Evolutionary conservation across 805 yeast species (phyloP).

Genomic region (Grigorovia humatica): DNA sequence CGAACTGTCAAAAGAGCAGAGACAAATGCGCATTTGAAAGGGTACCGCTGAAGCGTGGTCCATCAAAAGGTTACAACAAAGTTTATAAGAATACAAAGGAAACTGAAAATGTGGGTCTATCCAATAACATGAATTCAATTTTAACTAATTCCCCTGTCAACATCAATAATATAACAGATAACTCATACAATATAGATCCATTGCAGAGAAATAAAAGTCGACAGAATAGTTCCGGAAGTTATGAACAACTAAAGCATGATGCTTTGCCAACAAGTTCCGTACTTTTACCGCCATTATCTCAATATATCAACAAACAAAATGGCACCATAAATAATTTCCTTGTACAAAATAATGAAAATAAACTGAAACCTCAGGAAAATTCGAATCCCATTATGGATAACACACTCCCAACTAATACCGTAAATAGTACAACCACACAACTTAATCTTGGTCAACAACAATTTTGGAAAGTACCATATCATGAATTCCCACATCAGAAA

Average conservation of each 20-base stretch:
- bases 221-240: neutral
- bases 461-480: conserved; percentile 30
- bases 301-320: conserved; percentile 10
- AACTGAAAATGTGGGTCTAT: neutral
- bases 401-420: neutral
- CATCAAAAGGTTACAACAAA: conserved; percentile 58
- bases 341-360: neutral
- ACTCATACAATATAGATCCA: neutral
- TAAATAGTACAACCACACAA: neutral
- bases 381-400: neutral
- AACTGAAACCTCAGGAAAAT: neutral
- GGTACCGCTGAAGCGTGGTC: conserved; percentile 69
- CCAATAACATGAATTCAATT: neutral
- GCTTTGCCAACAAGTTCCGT: conserved; percentile 7
- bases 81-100: neutral
- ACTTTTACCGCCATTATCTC: conserved; percentile 26
- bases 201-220: neutral
- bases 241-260: neutral
- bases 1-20: conserved; percentile 49
- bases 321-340: conserved; percentile 5
- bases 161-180: neutral
- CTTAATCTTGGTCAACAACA: conserved; percentile 19
- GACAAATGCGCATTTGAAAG: conserved; percentile 61
- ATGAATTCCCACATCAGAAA: conserved; percentile 24
- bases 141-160: neutral